These are phyloP conservation scores for Nidularia sp. DNA, from an alignment of 768 basidiomycete genomes.

Conservation along the genomic window DNA sequence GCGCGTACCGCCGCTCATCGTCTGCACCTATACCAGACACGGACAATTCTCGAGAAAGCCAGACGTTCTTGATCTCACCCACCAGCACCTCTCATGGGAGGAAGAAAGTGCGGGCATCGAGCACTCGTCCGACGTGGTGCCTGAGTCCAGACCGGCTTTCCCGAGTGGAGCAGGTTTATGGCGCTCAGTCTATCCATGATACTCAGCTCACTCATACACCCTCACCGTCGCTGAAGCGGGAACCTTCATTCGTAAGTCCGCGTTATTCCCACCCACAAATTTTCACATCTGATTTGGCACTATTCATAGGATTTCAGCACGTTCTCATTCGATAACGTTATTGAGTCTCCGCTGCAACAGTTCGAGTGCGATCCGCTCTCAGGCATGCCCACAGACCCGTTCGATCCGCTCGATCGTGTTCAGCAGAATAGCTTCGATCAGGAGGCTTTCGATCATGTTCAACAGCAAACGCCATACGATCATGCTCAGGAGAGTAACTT, in stretches of 20 bases:
- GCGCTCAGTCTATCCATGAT: conserved; percentile 26
- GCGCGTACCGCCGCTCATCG: conserved; percentile 52
- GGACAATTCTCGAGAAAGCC: background rate
- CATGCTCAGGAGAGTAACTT: too few species aligned
- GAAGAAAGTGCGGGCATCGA: conserved; percentile 18
- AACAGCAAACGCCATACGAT: too few species aligned
- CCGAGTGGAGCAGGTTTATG: conserved; percentile 23
- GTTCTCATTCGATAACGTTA: conserved; percentile 32
- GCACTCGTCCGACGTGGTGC: conserved; percentile 15
- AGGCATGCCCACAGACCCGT: conserved; percentile 14
- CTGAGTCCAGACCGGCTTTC: conserved; percentile 8
- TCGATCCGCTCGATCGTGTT: background rate
- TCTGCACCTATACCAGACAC: background rate
- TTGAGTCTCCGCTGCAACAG: conserved; percentile 11
- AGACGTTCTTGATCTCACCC: background rate
- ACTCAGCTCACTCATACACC: conserved; percentile 23
- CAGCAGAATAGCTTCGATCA: too few species aligned
- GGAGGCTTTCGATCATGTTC: background rate
- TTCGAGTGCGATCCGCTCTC: conserved; percentile 20
- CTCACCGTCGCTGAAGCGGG: too few species aligned
- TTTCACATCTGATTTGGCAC: background rate
- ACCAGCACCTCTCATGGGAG: background rate
- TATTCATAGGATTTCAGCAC: conserved; percentile 29
- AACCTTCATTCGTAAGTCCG: conserved; percentile 39
- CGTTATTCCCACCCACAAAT: background rate